Conservation (phyloP, 1,284 basidiomycete genomes). For the Inonotus hispidus region DNA sequence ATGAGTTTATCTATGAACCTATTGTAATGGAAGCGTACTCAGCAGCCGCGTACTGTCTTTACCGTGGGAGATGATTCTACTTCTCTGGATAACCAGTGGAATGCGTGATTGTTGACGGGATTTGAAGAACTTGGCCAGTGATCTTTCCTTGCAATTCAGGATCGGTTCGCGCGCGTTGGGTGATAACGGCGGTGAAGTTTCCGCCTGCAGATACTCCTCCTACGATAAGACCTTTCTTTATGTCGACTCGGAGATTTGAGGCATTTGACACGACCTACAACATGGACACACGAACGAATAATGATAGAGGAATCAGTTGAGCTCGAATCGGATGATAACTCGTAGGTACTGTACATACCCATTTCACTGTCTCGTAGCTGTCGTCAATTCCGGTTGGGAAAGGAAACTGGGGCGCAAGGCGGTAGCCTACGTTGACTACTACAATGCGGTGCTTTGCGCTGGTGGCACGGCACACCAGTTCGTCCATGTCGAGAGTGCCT, state of each 20-base stretch:
- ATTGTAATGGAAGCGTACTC: not conserved
- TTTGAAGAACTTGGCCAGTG: constrained; percentile 15
- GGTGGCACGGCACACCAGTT: constrained; percentile 18
- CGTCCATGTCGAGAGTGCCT: constrained; percentile 21
- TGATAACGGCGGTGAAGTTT: constrained; percentile 21
- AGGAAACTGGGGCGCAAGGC: constrained; percentile 35
- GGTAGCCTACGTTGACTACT: constrained; percentile 21
- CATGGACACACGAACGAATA: not conserved
- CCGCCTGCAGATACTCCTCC: constrained; percentile 26
- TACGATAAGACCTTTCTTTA: constrained; percentile 23
- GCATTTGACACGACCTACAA: not conserved
- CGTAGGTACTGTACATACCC: constrained; percentile 22
- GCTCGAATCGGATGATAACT: not conserved
- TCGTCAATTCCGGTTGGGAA: constrained; percentile 36
- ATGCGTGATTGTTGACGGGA: constrained; percentile 5
- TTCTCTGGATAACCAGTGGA: constrained; percentile 13
- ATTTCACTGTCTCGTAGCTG: constrained; percentile 31
- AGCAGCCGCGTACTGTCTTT: not conserved
- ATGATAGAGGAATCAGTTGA: not conserved
- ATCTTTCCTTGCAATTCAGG: constrained; percentile 11
- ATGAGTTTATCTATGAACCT: constrained; percentile 21
- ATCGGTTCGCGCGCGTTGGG: constrained; percentile 23
- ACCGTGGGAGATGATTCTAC: not conserved
- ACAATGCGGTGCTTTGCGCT: constrained; percentile 21
- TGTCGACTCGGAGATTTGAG: constrained; percentile 10